A percentile compares a stretch with the other conserved stretches of the same genome.
These are phyloP conservation scores for Rhodotorula sphaerocarpa DNA, from an alignment of 768 basidiomycete species.

Conservation along the genomic window DNA sequence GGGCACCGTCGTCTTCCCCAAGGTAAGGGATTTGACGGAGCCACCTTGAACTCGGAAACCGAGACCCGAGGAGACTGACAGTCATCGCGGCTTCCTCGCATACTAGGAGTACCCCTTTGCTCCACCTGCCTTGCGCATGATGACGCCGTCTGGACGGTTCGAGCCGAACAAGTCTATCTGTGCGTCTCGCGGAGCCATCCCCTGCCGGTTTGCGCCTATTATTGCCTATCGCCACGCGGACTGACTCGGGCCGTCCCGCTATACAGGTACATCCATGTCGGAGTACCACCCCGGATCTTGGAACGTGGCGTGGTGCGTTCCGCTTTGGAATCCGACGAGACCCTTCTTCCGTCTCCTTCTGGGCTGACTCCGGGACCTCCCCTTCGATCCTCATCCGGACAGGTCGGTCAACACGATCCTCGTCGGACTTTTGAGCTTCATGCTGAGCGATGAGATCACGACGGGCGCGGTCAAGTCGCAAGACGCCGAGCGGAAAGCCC, in stretches of 20 bases:
- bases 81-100: too few relatives aligned
- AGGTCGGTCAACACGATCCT: conserved; percentile 63
- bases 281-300: conserved; percentile 41
- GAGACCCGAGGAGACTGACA: too few relatives aligned
- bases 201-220: neutral
- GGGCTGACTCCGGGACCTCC: neutral
- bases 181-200: neutral
- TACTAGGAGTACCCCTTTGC: conserved; percentile 93
- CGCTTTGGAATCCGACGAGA: too few relatives aligned
- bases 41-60: too few relatives aligned
- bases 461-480: conserved; percentile 75
- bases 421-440: conserved; percentile 75
- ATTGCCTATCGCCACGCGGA: neutral
- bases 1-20: conserved; percentile 79
- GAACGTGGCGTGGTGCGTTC: conserved; percentile 91
- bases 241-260: neutral
- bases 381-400: neutral
- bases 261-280: conserved; percentile 6
- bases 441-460: conserved; percentile 93
- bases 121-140: conserved; percentile 90
- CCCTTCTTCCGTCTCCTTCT: neutral
- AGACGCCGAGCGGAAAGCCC: conserved; percentile 64
- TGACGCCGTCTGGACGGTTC: conserved; percentile 45
- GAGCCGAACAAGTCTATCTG: conserved; percentile 29
- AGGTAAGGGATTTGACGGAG: too few relatives aligned